Base-by-base conservation (phyloP, 257 asterid species). In the Jacaranda mimosifolia region DNA sequence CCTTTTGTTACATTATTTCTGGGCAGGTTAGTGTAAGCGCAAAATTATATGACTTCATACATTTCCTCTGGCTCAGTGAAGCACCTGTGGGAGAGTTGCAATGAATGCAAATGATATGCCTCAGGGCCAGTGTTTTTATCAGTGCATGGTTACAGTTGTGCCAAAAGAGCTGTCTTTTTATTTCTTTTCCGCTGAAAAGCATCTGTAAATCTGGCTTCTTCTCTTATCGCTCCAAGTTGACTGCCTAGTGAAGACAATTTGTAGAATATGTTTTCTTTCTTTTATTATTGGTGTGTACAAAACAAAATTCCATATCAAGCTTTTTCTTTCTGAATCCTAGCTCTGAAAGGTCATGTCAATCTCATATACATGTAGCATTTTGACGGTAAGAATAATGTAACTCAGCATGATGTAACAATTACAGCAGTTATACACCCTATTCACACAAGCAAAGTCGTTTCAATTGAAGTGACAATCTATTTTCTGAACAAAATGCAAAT, bases 21-120 rank as follows among this genome's bases (percentile, higher is more conserved):
- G 73, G 26, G 73, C 97, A 93, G 99, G 99, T 96, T 62, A 93
- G 99, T 73, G 98, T 93, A 38, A 93, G 98, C 74, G 96, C 97
- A 17, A 93, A 91, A 80, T 59, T 96, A 77, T 96, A 96, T 10
- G 98, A 96, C 77, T 95, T 93, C 91, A 96, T 90, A 77, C 99
- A 94, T 82, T 94, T 91, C 86, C 83, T 94, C 82, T 94, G 97
- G 99, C 98, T 94, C 68, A 94, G 90, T 62, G 98, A 94, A 84
- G 99, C 98, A 35, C 99, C 97, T 0, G 99, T 96, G 79, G 98
- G 98, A 64, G 99, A 96, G 86, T 74, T 95, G 89, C 96, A 90
- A 82, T 95, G 75, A 89, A 36, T 40, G 11, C 7, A 12, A 21
- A 12, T 32, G 5, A 38, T 7, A 66, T 60, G 70, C 43, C 74